These are phyloP conservation scores for Boletus rubescentipes DNA, from an alignment of 768 basidiomycete genomes.

Conservation along the genomic window DNA sequence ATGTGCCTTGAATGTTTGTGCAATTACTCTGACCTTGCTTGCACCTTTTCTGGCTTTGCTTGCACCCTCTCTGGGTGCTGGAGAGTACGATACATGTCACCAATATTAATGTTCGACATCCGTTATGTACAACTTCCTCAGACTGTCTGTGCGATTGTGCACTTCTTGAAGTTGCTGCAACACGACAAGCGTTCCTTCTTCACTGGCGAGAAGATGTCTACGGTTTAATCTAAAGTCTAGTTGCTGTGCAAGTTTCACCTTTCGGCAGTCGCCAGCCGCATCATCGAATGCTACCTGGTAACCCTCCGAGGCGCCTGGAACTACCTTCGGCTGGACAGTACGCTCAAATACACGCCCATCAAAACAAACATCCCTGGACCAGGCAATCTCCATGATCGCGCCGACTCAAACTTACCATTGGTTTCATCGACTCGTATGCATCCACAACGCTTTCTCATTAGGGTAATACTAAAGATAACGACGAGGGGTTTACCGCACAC, in stretches of 20 bases:
- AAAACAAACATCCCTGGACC: background rate
- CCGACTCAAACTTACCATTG: background rate
- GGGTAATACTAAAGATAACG: background rate
- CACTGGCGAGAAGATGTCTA: background rate
- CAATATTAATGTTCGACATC: no score
- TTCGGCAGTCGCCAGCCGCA: no score
- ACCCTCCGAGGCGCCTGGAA: no score
- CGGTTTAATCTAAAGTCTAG: background rate
- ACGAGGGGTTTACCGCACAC: no score
- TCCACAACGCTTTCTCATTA: no score
- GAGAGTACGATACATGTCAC: background rate
- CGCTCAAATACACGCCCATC: background rate
- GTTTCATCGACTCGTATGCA: background rate
- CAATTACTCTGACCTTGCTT: background rate
- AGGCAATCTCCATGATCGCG: background rate
- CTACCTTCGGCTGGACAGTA: background rate
- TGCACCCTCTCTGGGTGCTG: background rate
- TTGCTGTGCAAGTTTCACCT: background rate
- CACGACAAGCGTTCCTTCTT: background rate
- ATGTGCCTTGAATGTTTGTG: background rate
- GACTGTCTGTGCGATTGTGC: no score
- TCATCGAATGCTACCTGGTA: no score
- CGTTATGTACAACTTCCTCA: no score
- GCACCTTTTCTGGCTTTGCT: no score
- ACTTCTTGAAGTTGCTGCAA: no score